Percentiles rank a stretch among this genome's conserved stretches.
phyloP scores from a whole-genome alignment of 805 yeast species.

The Barnettozyma californica region DNA sequence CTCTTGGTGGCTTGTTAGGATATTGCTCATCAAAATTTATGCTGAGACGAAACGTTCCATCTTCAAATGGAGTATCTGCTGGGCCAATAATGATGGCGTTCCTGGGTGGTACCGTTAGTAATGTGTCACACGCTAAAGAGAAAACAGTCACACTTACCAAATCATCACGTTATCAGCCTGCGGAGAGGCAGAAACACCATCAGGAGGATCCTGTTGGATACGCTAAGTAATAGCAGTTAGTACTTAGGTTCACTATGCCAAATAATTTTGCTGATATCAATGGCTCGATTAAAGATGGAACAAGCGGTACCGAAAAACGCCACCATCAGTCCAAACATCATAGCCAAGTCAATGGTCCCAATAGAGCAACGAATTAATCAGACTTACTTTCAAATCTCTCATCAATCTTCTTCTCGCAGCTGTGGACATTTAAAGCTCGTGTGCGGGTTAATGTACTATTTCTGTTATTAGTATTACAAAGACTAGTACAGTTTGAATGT shows the following conservation, averaged over 20 bases:
- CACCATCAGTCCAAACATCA: not conserved
- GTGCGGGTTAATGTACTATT: not conserved
- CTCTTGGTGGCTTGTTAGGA: slow-evolving; percentile 95
- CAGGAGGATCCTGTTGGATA: slow-evolving; percentile 97
- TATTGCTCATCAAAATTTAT: slow-evolving; percentile 94
- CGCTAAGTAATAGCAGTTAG: slow-evolving; percentile 39
- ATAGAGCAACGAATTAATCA: not conserved
- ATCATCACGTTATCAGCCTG: slow-evolving; percentile 95
- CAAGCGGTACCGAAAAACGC: slow-evolving; percentile 1
- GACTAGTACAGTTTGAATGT: not conserved
- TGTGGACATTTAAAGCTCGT: slow-evolving; percentile 64
- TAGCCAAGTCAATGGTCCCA: not conserved
- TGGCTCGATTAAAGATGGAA: not conserved
- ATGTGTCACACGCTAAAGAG: not conserved
- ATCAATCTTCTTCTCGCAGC: slow-evolving; percentile 98
- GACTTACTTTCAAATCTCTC: slow-evolving; percentile 88
- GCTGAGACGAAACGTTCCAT: slow-evolving; percentile 86
- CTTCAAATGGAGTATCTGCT: slow-evolving; percentile 95
- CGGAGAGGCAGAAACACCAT: slow-evolving; percentile 97
- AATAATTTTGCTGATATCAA: not conserved
- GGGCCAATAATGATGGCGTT: slow-evolving; percentile 98
- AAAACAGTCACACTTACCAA: slow-evolving; percentile 35
- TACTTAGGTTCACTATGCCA: not conserved
- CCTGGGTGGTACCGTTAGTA: slow-evolving; percentile 27
- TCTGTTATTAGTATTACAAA: not conserved